Percentiles rank a stretch among this genome's conserved stretches.
These are phyloP conservation scores for Rhodomyrtus psidioides DNA, from an alignment of 441 rosid genomes.

Conservation along the genomic window DNA sequence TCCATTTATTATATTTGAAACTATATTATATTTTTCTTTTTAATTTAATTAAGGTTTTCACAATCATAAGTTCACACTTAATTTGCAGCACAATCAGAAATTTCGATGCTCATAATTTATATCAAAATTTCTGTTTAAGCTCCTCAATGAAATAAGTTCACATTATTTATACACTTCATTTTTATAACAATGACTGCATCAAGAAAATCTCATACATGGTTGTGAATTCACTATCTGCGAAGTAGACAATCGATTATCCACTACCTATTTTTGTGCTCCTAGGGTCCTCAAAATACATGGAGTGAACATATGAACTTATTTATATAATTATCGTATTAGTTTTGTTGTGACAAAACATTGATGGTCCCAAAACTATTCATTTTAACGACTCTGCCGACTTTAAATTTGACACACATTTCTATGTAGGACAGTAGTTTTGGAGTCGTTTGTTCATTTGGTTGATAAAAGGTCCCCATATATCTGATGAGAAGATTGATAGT, in stretches of 20 bases:
- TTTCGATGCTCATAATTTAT: background rate
- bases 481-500: background rate
- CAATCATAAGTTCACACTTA: background rate
- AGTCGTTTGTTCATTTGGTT: background rate
- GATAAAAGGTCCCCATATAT: background rate
- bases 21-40: background rate
- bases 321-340: background rate
- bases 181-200: background rate
- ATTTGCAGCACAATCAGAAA: background rate
- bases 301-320: background rate
- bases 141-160: background rate
- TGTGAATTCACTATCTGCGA: background rate
- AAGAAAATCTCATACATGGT: background rate
- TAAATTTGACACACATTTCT: background rate
- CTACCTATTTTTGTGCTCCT: background rate
- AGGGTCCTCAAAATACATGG: background rate
- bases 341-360: background rate
- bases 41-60: background rate
- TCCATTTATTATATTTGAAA: background rate
- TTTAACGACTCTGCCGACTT: background rate
- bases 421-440: background rate
- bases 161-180: background rate
- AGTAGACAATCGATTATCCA: background rate
- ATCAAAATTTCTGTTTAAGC: background rate
- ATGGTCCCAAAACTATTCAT: background rate